These are phyloP conservation scores for Globisporangium solare DNA, from an alignment of 352 stramenopile genomes.

Conservation along the genomic window DNA sequence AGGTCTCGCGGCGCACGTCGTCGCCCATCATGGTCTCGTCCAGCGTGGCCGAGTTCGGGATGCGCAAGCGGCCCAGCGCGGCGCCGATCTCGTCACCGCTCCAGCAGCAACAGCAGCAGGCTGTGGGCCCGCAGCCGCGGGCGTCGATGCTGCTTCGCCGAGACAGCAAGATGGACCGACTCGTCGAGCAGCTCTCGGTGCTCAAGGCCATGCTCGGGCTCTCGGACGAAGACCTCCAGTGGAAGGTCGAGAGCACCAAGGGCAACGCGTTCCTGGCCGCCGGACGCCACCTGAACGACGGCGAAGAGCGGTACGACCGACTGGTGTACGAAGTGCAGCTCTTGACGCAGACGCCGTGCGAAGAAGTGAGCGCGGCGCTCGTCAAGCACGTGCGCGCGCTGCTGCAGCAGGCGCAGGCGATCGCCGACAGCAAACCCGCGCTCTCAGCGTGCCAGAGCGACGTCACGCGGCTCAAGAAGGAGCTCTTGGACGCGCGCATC, in stretches of 20 bases:
- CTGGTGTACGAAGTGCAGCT: conserved; percentile 62
- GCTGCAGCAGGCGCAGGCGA: conserved; percentile 27
- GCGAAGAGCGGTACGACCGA: conserved; percentile 67
- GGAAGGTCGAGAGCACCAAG: conserved; percentile 73
- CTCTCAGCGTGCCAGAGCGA: conserved; percentile 32
- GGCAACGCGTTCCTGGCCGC: conserved; percentile 67
- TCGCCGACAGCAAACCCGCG: conserved; percentile 35
- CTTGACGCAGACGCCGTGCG: conserved; percentile 42
- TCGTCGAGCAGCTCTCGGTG: conserved; percentile 71
- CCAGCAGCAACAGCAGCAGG: background rate
- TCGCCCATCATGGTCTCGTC: conserved; percentile 42
- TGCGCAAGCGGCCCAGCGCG: conserved; percentile 44
- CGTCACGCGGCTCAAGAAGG: conserved; percentile 36
- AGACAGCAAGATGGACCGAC: conserved; percentile 53
- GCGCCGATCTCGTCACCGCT: conserved; percentile 32
- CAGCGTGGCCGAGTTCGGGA: conserved; percentile 21
- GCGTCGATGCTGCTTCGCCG: conserved; percentile 29
- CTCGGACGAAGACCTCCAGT: conserved; percentile 73
- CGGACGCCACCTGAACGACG: conserved; percentile 39
- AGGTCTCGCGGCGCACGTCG: conserved; percentile 57
- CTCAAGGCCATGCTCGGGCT: conserved; percentile 70
- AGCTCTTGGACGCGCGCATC: conserved; percentile 33
- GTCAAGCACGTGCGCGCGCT: conserved; percentile 34
- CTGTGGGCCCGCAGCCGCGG: conserved; percentile 10
- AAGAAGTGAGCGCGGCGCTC: conserved; percentile 44